Evolutionary conservation across 495 filamentous ascomycete genomes (phyloP).

Genomic region (Copromyces sp.): DNA sequence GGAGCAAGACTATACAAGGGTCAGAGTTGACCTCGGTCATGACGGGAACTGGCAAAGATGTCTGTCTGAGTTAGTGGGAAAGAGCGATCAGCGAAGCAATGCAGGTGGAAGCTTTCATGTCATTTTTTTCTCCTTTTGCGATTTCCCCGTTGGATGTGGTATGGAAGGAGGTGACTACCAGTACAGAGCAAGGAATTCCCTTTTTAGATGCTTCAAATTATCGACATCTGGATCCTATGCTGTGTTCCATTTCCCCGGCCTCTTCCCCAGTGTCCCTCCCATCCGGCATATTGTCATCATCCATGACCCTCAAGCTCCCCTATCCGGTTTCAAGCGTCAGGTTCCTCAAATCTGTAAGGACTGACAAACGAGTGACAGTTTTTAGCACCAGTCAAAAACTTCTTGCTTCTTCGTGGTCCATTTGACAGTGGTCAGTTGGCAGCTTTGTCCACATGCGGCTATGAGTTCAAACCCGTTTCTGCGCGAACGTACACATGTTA

Average conservation of each 20-base stretch:
- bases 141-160: too few species aligned
- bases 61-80: too few species aligned
- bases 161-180: not conserved
- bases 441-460: not conserved
- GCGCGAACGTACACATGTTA: not conserved
- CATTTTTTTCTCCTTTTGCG: too few species aligned
- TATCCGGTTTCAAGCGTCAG: not conserved
- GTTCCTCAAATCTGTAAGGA: not conserved
- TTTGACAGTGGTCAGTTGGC: not conserved
- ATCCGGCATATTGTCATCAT: not conserved
- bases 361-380: not conserved
- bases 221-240: not conserved
- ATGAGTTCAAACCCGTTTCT: not conserved
- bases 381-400: not conserved
- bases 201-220: not conserved
- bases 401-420: not conserved
- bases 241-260: too few species aligned
- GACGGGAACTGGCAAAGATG: too few species aligned
- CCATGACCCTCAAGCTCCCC: not conserved
- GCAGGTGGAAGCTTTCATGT: too few species aligned
- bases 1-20: too few species aligned
- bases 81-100: too few species aligned
- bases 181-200: not conserved
- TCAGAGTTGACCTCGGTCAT: too few species aligned
- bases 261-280: not conserved